Evolutionary conservation across 2,329 filamentous ascomycete species (phyloP).

Genomic region (Aureobasidium sp.): DNA sequence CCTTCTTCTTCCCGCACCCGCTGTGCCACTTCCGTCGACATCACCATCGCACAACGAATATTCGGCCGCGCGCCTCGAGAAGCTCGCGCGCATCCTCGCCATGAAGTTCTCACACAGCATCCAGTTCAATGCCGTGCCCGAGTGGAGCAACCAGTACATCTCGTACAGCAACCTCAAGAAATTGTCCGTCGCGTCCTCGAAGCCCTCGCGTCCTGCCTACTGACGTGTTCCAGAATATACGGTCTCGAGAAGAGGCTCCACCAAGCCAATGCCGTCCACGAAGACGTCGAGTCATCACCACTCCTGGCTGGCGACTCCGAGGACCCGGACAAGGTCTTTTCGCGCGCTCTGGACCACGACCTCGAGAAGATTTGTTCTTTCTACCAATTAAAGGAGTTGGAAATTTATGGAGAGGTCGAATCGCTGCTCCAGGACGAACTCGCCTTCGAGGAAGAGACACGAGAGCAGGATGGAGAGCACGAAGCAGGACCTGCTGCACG

Average conservation of each 20-base stretch:
- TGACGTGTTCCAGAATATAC: slow-evolving; percentile 62
- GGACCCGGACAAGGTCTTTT: slow-evolving; percentile 75
- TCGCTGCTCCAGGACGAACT: slow-evolving; percentile 67
- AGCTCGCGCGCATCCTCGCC: slow-evolving; percentile 42
- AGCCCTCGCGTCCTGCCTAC: background rate
- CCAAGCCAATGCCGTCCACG: slow-evolving; percentile 42
- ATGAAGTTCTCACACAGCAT: slow-evolving; percentile 99
- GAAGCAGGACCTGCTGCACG: background rate
- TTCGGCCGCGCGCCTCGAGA: background rate
- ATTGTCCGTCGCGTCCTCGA: slow-evolving; percentile 52
- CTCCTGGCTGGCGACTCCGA: slow-evolving; percentile 56
- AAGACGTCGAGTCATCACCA: slow-evolving; percentile 77
- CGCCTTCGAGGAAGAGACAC: slow-evolving; percentile 53
- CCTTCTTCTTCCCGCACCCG: slow-evolving; percentile 7
- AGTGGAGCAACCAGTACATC: slow-evolving; percentile 98
- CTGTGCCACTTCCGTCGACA: slow-evolving; percentile 3
- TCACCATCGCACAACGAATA: slow-evolving; percentile 5
- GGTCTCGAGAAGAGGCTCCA: slow-evolving; percentile 80
- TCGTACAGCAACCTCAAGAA: slow-evolving; percentile 99
- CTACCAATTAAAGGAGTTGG: slow-evolving; percentile 79
- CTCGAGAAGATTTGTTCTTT: slow-evolving; percentile 91
- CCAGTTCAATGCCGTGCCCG: slow-evolving; percentile 99
- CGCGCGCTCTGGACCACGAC: slow-evolving; percentile 73
- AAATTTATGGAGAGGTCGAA: slow-evolving; percentile 73
- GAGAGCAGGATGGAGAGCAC: slow-evolving; percentile 1